A percentile compares a stretch with the other conserved stretches of the same genome.
Conservation (phyloP, 768 basidiomycete species). For the Suillus hirtellus region DNA sequence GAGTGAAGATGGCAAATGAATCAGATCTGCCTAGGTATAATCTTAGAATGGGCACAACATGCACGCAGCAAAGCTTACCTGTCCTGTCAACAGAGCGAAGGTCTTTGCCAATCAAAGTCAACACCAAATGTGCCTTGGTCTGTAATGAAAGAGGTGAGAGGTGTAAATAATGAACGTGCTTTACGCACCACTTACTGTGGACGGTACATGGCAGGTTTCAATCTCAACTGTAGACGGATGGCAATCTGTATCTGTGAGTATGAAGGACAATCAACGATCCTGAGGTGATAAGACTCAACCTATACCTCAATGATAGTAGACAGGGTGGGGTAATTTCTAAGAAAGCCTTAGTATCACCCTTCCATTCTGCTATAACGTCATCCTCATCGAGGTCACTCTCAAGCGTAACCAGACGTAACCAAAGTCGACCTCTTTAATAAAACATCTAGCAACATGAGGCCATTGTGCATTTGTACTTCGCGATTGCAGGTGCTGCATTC, state of each 20-base stretch:
- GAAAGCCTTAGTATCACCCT: slow-evolving; percentile 79
- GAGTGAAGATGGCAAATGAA: slow-evolving; percentile 77
- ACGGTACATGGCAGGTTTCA: slow-evolving; percentile 86
- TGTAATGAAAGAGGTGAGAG: slow-evolving; percentile 32
- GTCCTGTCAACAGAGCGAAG: slow-evolving; percentile 82
- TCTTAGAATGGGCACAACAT: slow-evolving; percentile 10
- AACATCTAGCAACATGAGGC: slow-evolving; percentile 90
- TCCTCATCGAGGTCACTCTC: slow-evolving; percentile 83
- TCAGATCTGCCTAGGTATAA: slow-evolving; percentile 74
- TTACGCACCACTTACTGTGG: slow-evolving; percentile 63
- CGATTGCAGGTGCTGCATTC: slow-evolving; percentile 72
- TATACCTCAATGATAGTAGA: slow-evolving; percentile 7
- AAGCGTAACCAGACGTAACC: slow-evolving; percentile 78
- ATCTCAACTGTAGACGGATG: slow-evolving; percentile 59
- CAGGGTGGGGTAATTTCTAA: slow-evolving; percentile 53
- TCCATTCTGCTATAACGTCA: slow-evolving; percentile 81
- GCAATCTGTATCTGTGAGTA: slow-evolving; percentile 49
- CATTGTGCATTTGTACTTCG: slow-evolving; percentile 70
- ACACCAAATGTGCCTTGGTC: slow-evolving; percentile 87
- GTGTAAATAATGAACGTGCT: slow-evolving; percentile 1
- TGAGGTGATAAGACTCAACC: slow-evolving; percentile 27
- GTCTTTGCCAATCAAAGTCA: slow-evolving; percentile 77
- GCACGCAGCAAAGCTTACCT: slow-evolving; percentile 46
- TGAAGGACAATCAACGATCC: slow-evolving; percentile 58
- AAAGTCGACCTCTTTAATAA: slow-evolving; percentile 94